These are phyloP conservation scores for Colletotrichum sublineola DNA, from an alignment of 2,329 filamentous ascomycete species.

Conservation along the genomic window DNA sequence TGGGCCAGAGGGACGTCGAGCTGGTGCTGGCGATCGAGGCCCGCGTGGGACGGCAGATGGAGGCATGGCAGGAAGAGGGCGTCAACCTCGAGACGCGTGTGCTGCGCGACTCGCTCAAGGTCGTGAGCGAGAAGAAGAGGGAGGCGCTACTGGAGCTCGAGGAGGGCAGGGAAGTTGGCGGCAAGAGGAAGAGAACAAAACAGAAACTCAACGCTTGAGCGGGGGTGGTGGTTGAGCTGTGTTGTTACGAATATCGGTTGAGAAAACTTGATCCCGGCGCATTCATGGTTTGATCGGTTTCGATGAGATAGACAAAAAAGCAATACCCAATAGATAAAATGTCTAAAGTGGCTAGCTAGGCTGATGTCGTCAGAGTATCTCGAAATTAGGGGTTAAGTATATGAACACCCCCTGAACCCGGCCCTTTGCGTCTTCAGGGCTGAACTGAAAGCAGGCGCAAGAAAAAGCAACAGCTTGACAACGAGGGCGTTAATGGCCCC, in stretches of 20 bases:
- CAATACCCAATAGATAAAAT: conserved; percentile 30
- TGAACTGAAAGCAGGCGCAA: neutral
- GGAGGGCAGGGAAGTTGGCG: conserved; percentile 89
- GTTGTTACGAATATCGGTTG: neutral
- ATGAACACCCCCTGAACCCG: neutral
- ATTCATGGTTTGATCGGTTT: neutral
- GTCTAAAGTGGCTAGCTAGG: neutral
- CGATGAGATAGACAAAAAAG: conserved; percentile 31
- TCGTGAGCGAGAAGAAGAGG: conserved; percentile 95
- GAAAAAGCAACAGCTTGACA: neutral
- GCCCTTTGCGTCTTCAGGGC: neutral
- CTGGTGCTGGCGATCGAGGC: conserved; percentile 91
- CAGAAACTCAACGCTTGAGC: conserved; percentile 60
- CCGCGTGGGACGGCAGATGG: conserved; percentile 84
- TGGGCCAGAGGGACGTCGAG: conserved; percentile 93
- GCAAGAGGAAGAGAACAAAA: conserved; percentile 79
- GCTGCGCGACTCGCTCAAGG: conserved; percentile 84
- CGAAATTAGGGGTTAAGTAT: neutral
- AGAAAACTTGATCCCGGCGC: neutral
- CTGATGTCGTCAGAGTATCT: neutral
- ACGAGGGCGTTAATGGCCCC: neutral
- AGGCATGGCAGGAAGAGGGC: conserved; percentile 87
- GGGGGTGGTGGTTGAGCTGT: neutral
- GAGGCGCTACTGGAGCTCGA: conserved; percentile 93
- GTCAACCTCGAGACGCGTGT: conserved; percentile 95